phyloP scores from a whole-genome alignment of 306 rosid species.

The Cicer judaicum region DNA sequence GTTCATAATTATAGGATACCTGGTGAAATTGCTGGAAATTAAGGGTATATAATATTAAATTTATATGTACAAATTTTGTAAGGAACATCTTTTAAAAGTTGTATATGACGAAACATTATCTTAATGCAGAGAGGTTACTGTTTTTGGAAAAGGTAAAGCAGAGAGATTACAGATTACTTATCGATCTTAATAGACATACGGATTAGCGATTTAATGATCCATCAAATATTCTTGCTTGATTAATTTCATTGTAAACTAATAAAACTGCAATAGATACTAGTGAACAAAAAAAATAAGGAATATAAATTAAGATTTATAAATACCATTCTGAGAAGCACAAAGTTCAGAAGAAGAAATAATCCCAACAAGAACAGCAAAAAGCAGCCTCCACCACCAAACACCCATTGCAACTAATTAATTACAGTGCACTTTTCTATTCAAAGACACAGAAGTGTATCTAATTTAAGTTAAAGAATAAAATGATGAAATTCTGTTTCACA shows the following conservation, averaged over 20 bases:
- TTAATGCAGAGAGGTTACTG: too few species aligned
- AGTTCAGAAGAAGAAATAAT: slow-evolving; percentile 51
- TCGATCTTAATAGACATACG: too few species aligned
- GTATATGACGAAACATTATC: not conserved
- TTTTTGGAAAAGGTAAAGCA: not conserved
- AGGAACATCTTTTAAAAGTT: too few species aligned
- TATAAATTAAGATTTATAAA: not conserved
- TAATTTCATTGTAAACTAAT: not conserved
- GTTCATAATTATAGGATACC: too few species aligned
- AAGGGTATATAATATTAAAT: too few species aligned
- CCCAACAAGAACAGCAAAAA: slow-evolving; percentile 47
- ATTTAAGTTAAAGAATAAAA: too few species aligned
- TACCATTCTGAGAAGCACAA: slow-evolving; percentile 57
- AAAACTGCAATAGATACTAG: not conserved
- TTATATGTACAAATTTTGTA: too few species aligned
- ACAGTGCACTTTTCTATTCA: not conserved
- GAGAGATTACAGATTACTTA: not conserved
- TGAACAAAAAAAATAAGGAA: not conserved
- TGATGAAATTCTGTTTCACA: not conserved
- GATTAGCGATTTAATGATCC: not conserved
- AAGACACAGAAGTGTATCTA: not conserved
- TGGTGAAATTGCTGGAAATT: too few species aligned
- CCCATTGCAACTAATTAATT: slow-evolving; percentile 37
- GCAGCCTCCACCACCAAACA: slow-evolving; percentile 49
- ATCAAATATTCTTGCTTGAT: not conserved